Base-by-base conservation (phyloP, 257 asterid species). In the Lithospermum erythrorhizon region DNA sequence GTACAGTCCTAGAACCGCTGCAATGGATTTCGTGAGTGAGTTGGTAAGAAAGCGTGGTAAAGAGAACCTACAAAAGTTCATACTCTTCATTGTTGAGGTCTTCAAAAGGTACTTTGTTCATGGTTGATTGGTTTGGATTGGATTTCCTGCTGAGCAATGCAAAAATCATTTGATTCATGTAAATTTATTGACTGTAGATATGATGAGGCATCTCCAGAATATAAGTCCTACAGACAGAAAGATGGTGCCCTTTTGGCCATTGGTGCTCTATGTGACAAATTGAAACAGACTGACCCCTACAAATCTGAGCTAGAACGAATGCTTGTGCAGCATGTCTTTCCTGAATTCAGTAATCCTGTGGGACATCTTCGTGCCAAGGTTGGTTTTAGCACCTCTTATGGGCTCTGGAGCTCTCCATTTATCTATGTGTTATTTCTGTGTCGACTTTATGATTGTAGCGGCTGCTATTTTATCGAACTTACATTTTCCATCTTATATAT, bases 351-450 rank as follows among this genome's bases (percentile, higher is more conserved):
- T 69, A 89, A 96, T 73, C 97, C 94, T 37, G 65, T 82, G 65
- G 99, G 99, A 21, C 97, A 93, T 80, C 96, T 89, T 68, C 83
- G 99, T 76, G 99, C 99, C 57, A 93, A 93, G 91, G 83, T 93
- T 53, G 49, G 71, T 57, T 72, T 53, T 63, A 7, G 1, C 49
- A 13, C 18, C 49, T 41, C 49, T 35, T 35, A 35, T 35, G 49
- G 11, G 49, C 49, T 41, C 49, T 14, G 49, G 49, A 41, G 18
- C 49, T 41, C 49, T 41, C 49, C 49, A 14, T 41, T 41, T 41
- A 2, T 41, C 2, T 17, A 41, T 41, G 10, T 41, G 15, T 41
- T 41, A 2, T 41, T 41, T 41, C 48, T 9, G 15, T 41, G 17
- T 9, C 2, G 17, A 3, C 1, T 41, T 41, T 13, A 1, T 9